phyloP scores from a whole-genome alignment of 768 basidiomycete genomes.

The Mycena capillaripes region DNA sequence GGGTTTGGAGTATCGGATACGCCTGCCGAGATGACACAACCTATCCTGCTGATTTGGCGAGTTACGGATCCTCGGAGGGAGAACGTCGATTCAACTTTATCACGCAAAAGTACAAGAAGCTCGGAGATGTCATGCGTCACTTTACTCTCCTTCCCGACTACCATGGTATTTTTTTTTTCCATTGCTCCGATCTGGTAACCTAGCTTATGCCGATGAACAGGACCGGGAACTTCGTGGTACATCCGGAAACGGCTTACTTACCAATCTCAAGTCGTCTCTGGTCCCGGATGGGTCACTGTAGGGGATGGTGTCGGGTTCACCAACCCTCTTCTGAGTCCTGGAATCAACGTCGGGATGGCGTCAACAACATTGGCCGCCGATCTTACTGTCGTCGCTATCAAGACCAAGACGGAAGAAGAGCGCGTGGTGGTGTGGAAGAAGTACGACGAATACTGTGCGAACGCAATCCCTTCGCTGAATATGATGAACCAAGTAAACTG shows the following conservation, averaged over 20 bases:
- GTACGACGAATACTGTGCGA: conserved; percentile 20
- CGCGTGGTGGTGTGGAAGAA: conserved; percentile 10
- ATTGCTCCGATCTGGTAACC: not conserved
- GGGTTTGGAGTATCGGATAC: conserved; percentile 30
- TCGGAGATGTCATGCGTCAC: conserved; percentile 31
- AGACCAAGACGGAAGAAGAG: conserved; percentile 15
- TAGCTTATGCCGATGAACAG: not conserved
- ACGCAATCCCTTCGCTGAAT: conserved; percentile 6
- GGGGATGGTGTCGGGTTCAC: conserved; percentile 31
- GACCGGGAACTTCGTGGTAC: conserved; percentile 33
- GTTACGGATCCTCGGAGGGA: conserved; percentile 26
- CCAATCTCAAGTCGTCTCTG: conserved; percentile 27
- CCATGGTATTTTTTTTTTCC: not conserved
- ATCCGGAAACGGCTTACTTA: conserved; percentile 33
- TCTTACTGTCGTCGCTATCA: conserved; percentile 14
- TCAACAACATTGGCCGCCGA: conserved; percentile 25
- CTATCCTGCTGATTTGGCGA: conserved; percentile 22
- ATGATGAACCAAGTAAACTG: not conserved
- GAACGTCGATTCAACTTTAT: conserved; percentile 35
- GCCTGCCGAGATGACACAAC: conserved; percentile 27
- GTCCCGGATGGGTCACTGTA: conserved; percentile 29
- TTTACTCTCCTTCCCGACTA: conserved; percentile 25
- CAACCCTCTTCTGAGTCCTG: conserved; percentile 33
- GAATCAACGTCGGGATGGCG: conserved; percentile 34
- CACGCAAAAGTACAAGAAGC: conserved; percentile 27